phyloP scores from a whole-genome alignment of 1,139 yeast genomes.

The Suhomyces panamericanus region DNA sequence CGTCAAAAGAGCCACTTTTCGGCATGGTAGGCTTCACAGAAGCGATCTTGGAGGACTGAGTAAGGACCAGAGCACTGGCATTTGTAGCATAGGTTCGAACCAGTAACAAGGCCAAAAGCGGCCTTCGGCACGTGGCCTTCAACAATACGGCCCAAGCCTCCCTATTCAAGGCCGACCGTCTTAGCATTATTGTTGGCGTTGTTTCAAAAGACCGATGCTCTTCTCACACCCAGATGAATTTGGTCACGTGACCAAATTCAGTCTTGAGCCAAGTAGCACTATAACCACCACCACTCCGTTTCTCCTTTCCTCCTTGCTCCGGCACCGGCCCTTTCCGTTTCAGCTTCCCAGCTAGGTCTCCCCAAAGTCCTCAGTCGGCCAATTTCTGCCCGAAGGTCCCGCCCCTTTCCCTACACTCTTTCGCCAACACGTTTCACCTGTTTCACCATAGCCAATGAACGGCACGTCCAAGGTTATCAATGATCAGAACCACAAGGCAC shows the following conservation, averaged over 20 bases:
- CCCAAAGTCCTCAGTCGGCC: no score
- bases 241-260: conserved; percentile 5
- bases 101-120: no score
- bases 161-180: neutral
- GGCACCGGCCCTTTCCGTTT: no score
- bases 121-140: neutral
- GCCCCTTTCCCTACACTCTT: neutral
- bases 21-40: neutral
- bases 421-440: neutral
- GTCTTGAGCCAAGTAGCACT: neutral
- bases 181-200: neutral
- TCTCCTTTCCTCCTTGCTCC: neutral
- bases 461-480: conserved; percentile 20
- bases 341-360: no score
- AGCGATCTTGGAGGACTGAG: no score
- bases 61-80: no score
- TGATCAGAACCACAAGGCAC: conserved; percentile 39
- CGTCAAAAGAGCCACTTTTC: neutral
- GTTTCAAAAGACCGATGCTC: conserved; percentile 1
- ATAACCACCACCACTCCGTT: conserved; percentile 2
- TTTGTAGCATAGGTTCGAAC: no score
- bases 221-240: no score
- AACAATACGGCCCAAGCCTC: neutral
- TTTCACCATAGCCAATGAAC: conserved; percentile 16
- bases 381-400: neutral